A percentile compares a stretch with the other conserved stretches of the same genome.
phyloP scores from a whole-genome alignment of 805 yeast genomes.

The Barnettozyma californica region DNA sequence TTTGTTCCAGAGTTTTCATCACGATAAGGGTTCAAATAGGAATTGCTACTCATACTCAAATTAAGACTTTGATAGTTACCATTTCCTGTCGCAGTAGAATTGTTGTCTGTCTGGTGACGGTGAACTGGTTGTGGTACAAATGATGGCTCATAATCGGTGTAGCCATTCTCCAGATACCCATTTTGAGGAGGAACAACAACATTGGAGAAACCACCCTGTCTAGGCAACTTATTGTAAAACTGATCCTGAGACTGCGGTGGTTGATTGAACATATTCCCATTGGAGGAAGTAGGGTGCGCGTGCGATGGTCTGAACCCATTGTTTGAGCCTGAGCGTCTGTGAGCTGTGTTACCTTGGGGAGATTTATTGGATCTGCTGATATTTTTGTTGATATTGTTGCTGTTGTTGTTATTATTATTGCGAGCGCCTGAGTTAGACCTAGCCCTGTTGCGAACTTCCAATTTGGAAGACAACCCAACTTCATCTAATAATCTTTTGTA shows the following conservation, averaged over 20 bases:
- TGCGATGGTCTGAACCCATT: constrained; percentile 8
- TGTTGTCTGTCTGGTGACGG: background rate
- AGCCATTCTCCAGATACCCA: constrained; percentile 4
- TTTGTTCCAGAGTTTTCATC: constrained; percentile 1
- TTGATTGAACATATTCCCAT: background rate
- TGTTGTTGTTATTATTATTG: constrained; percentile 4
- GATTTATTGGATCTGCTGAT: constrained; percentile 18
- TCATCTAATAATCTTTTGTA: constrained; percentile 88
- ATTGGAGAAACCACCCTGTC: background rate
- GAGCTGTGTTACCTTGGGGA: constrained; percentile 12
- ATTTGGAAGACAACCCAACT: constrained; percentile 53
- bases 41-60: background rate
- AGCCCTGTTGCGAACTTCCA: constrained; percentile 16
- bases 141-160: constrained; percentile 3
- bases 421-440: constrained; percentile 23
- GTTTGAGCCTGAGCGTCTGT: constrained; percentile 11
- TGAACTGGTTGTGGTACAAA: background rate
- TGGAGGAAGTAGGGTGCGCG: background rate
- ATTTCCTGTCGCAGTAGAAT: constrained; percentile 1
- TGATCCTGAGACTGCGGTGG: constrained; percentile 1
- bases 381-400: constrained; percentile 7
- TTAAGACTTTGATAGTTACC: constrained; percentile 1
- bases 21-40: background rate
- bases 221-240: background rate
- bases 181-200: background rate